A percentile compares a stretch with the other conserved stretches of the same genome.
These are phyloP conservation scores for Paracorniculantispora psalliotae DNA, from an alignment of 2,329 filamentous ascomycete species.

Conservation along the genomic window DNA sequence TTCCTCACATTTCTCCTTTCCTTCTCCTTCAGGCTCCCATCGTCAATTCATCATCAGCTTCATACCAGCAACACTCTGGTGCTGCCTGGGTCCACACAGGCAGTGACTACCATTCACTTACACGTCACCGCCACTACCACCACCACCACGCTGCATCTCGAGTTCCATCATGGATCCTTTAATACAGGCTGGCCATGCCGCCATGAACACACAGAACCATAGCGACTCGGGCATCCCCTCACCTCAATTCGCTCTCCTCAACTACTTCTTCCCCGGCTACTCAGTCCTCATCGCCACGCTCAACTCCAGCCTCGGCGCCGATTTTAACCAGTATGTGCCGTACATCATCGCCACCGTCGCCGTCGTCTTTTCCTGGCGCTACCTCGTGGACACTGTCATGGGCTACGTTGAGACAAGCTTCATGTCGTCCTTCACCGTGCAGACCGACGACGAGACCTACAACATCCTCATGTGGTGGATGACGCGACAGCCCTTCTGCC, in stretches of 20 bases:
- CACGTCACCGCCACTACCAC: background rate
- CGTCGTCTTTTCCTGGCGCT: conserved; percentile 47
- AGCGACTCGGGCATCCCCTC: conserved; percentile 14
- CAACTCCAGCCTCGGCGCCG: conserved; percentile 54
- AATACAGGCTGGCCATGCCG: background rate
- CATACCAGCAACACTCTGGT: background rate
- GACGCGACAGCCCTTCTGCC: conserved; percentile 55
- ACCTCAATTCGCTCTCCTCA: conserved; percentile 46
- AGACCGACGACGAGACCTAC: conserved; percentile 67
- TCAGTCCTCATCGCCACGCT: conserved; percentile 50
- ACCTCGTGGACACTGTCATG: conserved; percentile 45
- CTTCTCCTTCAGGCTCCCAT: background rate
- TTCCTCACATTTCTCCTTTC: background rate
- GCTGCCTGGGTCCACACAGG: background rate
- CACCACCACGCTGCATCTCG: background rate
- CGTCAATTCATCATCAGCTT: background rate
- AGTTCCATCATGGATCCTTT: conserved; percentile 1
- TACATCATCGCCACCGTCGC: conserved; percentile 46
- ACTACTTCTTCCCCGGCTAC: conserved; percentile 63
- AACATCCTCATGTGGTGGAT: conserved; percentile 70
- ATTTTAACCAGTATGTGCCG: conserved; percentile 59
- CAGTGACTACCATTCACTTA: no score
- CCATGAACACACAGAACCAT: background rate
- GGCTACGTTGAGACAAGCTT: conserved; percentile 47
- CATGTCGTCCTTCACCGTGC: conserved; percentile 62